Conservation (phyloP, 495 filamentous ascomycete species). For the Penicillium odoratum region DNA sequence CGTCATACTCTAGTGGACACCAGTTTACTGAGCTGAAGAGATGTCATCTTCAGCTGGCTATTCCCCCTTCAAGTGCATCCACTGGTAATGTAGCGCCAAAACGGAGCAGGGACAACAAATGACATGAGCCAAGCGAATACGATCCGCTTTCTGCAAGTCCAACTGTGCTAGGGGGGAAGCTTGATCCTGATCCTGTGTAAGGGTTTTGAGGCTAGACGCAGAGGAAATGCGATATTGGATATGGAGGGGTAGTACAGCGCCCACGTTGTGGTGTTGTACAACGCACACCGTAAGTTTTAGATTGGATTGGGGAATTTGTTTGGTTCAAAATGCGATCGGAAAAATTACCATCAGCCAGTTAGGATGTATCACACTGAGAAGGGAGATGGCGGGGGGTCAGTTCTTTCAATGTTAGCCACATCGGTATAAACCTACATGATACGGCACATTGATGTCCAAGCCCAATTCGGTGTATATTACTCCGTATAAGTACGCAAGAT, state of each 20-base stretch:
- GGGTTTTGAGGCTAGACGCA: constrained; percentile 1
- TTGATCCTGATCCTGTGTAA: constrained; percentile 11
- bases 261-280: constrained; percentile 11
- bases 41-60: constrained; percentile 6
- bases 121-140: constrained; percentile 26
- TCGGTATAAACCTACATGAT: neutral
- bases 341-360: neutral
- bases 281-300: constrained; percentile 27
- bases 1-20: neutral
- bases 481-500: neutral
- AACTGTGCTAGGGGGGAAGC: constrained; percentile 19
- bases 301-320: neutral
- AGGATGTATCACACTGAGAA: neutral
- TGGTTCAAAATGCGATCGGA: constrained; percentile 1
- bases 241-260: neutral
- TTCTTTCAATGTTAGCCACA: neutral
- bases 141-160: constrained; percentile 27
- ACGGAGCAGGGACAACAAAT: constrained; percentile 11
- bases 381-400: constrained; percentile 14
- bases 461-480: neutral
- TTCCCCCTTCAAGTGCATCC: constrained; percentile 9
- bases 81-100: constrained; percentile 6
- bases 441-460: neutral
- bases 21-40: neutral
- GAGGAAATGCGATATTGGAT: neutral